Base-by-base conservation (phyloP, 805 yeast species). In the Metschnikowia amazonensis region DNA sequence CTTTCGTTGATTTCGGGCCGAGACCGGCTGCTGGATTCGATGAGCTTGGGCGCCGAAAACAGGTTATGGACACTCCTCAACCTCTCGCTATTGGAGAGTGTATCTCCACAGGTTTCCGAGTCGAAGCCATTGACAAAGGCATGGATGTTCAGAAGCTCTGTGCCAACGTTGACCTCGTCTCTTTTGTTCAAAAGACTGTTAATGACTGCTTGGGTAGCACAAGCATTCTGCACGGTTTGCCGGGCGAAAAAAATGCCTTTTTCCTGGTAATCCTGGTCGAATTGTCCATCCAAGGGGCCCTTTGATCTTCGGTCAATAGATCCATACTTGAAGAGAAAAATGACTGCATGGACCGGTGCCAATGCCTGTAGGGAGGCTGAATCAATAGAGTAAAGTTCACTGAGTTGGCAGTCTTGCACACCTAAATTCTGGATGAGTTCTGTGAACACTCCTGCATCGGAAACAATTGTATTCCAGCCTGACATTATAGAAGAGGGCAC, bases 201-300 rank as follows among this genome's bases (percentile, higher is more conserved):
- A 46, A 82, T 65, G 18, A 82, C 82, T 0, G 87, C 88, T 55
- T 79, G 85, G 1, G 88, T 82, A n/a, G 84, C 88, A 61, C 88
- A 82, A 3, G 88, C 86, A 55, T 82, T 81, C 53, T 79, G 80
- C 44, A 81, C 79, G 23, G 76, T 76, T 57, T 82, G 88, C 38
- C 71, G 71, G 5, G 86, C 86, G 58, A 82, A 82, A 58, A 79
- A 81, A 1, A 82, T 67, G 8, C 62, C 67, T 14, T 64, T 57
- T 0, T 59, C 57, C 9, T 60, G 61, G 48, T 61, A 66, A 5
- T 62, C 56, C 2, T 29, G 42, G 45, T 74, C 77, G 49, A 70
- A 77, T 4, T 51, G 57, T 3, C 84, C 84, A 44, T 66, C 70
- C 11, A 70, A 46, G 7, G 60, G 40, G 5, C 54, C 30, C 21